Conservation (phyloP, 352 stramenopile genomes). For the Blastocystis sp. region DNA sequence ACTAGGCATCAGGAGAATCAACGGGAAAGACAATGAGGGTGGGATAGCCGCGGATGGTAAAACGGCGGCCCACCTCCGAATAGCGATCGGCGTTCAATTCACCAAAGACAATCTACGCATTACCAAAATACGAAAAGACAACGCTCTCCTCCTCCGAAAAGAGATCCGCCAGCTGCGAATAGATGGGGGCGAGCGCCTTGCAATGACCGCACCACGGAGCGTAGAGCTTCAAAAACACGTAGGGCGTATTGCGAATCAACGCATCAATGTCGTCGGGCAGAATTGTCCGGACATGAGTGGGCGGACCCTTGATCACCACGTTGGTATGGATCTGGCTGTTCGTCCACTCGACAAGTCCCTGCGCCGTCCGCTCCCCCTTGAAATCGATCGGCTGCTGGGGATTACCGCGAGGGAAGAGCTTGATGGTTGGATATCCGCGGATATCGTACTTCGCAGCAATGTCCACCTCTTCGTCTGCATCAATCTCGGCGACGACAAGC, state of each 20-base stretch:
- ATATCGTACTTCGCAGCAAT: constrained; percentile 17
- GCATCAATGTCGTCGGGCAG: constrained; percentile 22
- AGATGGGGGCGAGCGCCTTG: constrained; percentile 80
- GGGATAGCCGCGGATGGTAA: constrained; percentile 27
- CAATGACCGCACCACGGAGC: constrained; percentile 74
- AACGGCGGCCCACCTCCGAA: not conserved
- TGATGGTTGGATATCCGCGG: constrained; percentile 57
- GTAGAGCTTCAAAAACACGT: constrained; percentile 73
- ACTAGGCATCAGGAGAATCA: not conserved
- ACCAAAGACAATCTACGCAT: constrained; percentile 79
- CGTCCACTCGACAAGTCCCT: not conserved
- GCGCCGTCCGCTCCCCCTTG: not conserved
- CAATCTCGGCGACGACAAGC: constrained; percentile 37
- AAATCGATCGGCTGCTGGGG: constrained; percentile 8
- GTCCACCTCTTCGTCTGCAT: constrained; percentile 58
- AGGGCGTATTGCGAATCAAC: not conserved
- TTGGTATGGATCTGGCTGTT: constrained; percentile 26
- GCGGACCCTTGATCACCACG: constrained; percentile 10
- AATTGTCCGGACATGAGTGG: constrained; percentile 4
- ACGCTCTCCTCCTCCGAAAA: constrained; percentile 63
- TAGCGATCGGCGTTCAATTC: constrained; percentile 81
- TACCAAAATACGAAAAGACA: not conserved
- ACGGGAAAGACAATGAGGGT: constrained; percentile 23
- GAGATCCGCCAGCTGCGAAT: constrained; percentile 71
- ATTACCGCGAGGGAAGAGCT: constrained; percentile 49